A percentile compares a stretch with the other conserved stretches of the same genome.
Conservation (phyloP, 208 protist genomes). For the Trichomonas gallinae region DNA sequence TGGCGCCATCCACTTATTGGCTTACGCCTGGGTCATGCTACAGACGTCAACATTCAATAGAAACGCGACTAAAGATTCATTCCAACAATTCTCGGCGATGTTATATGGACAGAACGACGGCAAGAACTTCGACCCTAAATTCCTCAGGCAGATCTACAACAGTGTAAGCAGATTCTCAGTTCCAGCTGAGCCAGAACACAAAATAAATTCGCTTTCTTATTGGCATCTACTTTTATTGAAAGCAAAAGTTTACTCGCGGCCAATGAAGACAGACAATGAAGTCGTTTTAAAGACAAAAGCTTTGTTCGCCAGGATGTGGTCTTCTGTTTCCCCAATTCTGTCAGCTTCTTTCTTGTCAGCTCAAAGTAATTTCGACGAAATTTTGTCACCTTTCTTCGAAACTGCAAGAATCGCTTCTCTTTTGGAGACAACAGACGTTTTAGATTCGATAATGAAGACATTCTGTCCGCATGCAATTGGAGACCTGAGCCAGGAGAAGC, state of each 20-base stretch:
- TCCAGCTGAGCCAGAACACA: not conserved
- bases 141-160: not conserved
- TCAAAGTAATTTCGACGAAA: not conserved
- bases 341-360: not conserved
- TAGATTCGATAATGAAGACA: not conserved
- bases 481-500: not conserved
- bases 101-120: not conserved
- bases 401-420: not conserved
- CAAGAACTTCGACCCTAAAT: not conserved
- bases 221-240: not conserved
- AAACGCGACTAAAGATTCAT: not conserved
- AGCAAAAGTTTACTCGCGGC: not conserved
- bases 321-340: not conserved
- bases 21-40: not conserved
- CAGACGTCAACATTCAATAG: not conserved
- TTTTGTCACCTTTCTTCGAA: not conserved
- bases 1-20: not conserved
- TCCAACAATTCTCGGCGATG: not conserved
- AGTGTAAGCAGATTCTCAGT: not conserved
- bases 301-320: not conserved
- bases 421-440: not conserved
- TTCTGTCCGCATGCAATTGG: not conserved
- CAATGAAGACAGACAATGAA: not conserved
- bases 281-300: not conserved
- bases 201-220: not conserved